Percentiles rank a stretch among this genome's conserved stretches.
phyloP scores from a whole-genome alignment of 306 rosid genomes.

The Lablab purpureus region DNA sequence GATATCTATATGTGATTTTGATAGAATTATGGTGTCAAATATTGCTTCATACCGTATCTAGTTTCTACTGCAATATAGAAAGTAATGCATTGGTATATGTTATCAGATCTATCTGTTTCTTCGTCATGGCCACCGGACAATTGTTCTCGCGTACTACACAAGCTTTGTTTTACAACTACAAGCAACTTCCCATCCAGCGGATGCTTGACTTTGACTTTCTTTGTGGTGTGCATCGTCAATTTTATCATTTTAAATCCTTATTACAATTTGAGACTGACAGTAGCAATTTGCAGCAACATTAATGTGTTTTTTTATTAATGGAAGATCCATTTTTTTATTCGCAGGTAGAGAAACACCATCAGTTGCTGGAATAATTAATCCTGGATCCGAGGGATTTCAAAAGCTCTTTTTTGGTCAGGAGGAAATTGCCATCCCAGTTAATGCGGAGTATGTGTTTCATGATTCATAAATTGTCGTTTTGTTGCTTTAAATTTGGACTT shows the following conservation, averaged over 20 bases:
- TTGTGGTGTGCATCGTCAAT: conserved; percentile 64
- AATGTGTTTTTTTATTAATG: conserved; percentile 15
- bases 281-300: background rate
- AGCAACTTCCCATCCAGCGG: conserved; percentile 92
- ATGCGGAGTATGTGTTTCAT: conserved; percentile 64
- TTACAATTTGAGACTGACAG: conserved; percentile 9
- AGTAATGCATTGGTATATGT: conserved; percentile 36
- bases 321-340: conserved; percentile 38
- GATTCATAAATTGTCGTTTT: background rate
- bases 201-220: conserved; percentile 97
- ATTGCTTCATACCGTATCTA: background rate
- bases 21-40: conserved; percentile 1
- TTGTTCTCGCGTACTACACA: conserved; percentile 84
- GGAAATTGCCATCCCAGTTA: conserved; percentile 94
- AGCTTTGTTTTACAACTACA: conserved; percentile 88
- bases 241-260: conserved; percentile 26
- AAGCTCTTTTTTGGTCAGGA: conserved; percentile 92
- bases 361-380: conserved; percentile 91
- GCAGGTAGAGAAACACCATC: conserved; percentile 94
- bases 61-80: conserved; percentile 28
- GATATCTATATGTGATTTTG: background rate
- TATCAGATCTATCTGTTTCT: conserved; percentile 55
- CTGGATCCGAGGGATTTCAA: conserved; percentile 94
- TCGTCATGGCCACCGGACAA: conserved; percentile 83
- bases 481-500: conserved; percentile 34